Base-by-base conservation (phyloP, 306 rosid genomes). In the Lathyrus sativus region DNA sequence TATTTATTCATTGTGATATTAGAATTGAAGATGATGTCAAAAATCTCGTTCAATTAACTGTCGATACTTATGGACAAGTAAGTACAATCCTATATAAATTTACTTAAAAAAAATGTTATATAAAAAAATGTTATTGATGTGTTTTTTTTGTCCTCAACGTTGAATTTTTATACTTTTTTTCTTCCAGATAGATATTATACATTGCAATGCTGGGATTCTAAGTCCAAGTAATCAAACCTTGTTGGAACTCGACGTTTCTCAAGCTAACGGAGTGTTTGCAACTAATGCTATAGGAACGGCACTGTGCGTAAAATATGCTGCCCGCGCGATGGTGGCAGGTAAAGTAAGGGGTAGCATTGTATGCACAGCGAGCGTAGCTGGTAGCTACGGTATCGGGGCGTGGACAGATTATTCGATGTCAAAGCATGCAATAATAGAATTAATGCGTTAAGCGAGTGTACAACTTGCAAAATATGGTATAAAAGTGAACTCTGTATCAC, bases 401-500 rank as follows among this genome's bases (percentile, higher is more conserved):
- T 0, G 0, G 0, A 80, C 81, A 0, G 84, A 87, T 33, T 87
- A 87, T 71, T 3, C 8, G 8, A 77, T 82, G 85, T 72, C 85
- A 11, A 86, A 87, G 81, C 86, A 84, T 9, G 87, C 83, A 1
- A 78, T 87, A 62, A 2, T 82, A 9, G 89, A 87, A 7, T 17
- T 87, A 66, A 64, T 82, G 51, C 33, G 84, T 0, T 44, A 76
- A 2, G 83, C 86, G 15, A 84, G 92, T 38, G 6, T 71, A 60
- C 92, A 82, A 54, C 80, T 84, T 0, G 84, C 72, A 39, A 74
- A 4, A 24, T 39, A 72, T 5, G 89, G 87, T 4, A 78, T 87
- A 1, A 80, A 86, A 24, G 92, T 84, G 62, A 87, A 87, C 38
- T 67, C 75, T 50, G 83, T 84, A 5, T 87, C 89, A 2, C 87